Conservation (phyloP, 2,329 filamentous ascomycete species). For the Nectriaceae sp. region DNA sequence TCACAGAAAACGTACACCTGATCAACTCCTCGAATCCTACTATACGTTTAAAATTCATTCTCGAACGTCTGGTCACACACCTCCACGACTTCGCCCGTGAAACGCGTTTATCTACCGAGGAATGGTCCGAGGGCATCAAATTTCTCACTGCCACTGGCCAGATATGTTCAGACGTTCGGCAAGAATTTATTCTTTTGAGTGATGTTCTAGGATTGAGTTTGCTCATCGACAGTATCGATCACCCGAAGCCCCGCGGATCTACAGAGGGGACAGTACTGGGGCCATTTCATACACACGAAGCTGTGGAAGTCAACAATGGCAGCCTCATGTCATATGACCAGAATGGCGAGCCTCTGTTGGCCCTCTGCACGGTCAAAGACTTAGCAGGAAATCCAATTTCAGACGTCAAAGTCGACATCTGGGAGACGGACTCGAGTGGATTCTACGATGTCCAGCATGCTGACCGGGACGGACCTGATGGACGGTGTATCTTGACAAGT, state of each 20-base stretch:
- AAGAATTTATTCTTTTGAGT: slow-evolving; percentile 74
- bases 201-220: slow-evolving; percentile 75
- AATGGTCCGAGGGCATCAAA: too few relatives aligned
- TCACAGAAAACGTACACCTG: too few relatives aligned
- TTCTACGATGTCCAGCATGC: slow-evolving; percentile 76
- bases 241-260: slow-evolving; percentile 68
- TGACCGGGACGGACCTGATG: slow-evolving; percentile 46
- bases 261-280: too few relatives aligned
- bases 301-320: too few relatives aligned
- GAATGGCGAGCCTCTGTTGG: slow-evolving; percentile 65
- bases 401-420: slow-evolving; percentile 71
- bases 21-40: too few relatives aligned
- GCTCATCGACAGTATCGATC: slow-evolving; percentile 74
- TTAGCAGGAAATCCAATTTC: slow-evolving; percentile 59
- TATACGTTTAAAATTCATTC: too few relatives aligned
- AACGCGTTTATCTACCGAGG: slow-evolving; percentile 68
- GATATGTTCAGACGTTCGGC: not conserved
- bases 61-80: slow-evolving; percentile 69
- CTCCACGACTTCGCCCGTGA: slow-evolving; percentile 77
- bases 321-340: slow-evolving; percentile 65
- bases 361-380: slow-evolving; percentile 67
- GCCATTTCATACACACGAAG: too few relatives aligned
- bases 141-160: too few relatives aligned
- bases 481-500: slow-evolving; percentile 31
- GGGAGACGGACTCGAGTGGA: slow-evolving; percentile 78